Conservation (phyloP, 164 flowering plant species). For the Akebia trifoliata region DNA sequence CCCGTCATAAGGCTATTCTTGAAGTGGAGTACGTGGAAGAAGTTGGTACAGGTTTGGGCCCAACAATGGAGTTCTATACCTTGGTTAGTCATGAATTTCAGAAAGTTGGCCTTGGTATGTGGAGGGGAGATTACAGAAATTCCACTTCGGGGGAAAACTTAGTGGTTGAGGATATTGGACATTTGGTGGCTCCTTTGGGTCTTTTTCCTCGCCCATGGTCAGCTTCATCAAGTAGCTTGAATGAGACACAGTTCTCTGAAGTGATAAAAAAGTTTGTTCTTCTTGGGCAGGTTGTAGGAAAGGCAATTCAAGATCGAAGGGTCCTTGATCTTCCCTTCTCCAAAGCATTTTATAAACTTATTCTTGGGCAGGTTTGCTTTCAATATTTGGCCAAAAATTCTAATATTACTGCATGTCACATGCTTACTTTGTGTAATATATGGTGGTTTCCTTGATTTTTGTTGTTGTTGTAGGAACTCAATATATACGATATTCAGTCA, state of each 20-base stretch:
- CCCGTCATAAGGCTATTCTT: constrained; percentile 37
- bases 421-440: background rate
- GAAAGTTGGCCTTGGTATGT: constrained; percentile 69
- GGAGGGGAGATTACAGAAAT: constrained; percentile 64
- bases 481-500: constrained; percentile 61
- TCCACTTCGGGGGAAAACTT: constrained; percentile 4
- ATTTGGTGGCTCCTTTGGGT: constrained; percentile 44
- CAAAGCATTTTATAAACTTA: constrained; percentile 76
- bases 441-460: constrained; percentile 1
- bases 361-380: constrained; percentile 68
- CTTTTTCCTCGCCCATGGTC: constrained; percentile 96
- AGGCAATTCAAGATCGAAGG: constrained; percentile 90
- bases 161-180: constrained; percentile 17
- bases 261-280: constrained; percentile 69
- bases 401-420: background rate
- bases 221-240: constrained; percentile 22
- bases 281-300: constrained; percentile 81
- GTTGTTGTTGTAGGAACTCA: constrained; percentile 53
- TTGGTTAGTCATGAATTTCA: constrained; percentile 86
- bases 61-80: constrained; percentile 92
- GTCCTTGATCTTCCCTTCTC: constrained; percentile 85
- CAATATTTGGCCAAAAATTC: background rate
- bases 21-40: constrained; percentile 83
- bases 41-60: constrained; percentile 97
- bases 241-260: constrained; percentile 37